Evolutionary conservation across 179 eudicot species (phyloP), one percentile per base, ranked within the genome.

Genomic region (Carnegiea gigantea): DNA sequence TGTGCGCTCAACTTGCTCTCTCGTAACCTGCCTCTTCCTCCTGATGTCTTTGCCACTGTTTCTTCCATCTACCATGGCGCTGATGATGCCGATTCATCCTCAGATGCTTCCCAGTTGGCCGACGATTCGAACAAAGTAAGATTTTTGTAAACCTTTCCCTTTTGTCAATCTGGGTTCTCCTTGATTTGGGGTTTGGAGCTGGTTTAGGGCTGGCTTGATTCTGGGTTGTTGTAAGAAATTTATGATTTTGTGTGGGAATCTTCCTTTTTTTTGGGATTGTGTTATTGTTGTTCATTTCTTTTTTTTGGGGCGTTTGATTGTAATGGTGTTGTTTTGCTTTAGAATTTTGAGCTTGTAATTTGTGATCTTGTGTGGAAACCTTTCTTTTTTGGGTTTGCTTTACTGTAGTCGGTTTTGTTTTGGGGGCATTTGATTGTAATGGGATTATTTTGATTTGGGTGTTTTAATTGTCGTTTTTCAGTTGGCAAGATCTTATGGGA

Each of bases 1-100:
- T 92, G 97, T 76, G 99, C 98, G 2, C 93, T 97, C 80, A 95
- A 93, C 83, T 87, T 95, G 79, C 88, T 97, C 86, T 97, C 99
- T n/a, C 92, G 98, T 26, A 90, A 97, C 72, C 90, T 97, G 76
- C 99, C 99, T 78, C 90, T 97, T 23, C 98, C 99, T 24, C 84
- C 88, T 1, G 86, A 92, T n/a, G 90, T 97, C 12, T 88, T 91
- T 81, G 90, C 91, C 46, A 87, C 97, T 48, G 95, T 95, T 30
- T 89, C 91, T 59, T 87, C 91, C 51, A 95, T 97, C 72, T 96
- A 87, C 80, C 82, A 23, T 17, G 84, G 70, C 73, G 78, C 6
- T 49, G 88, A 17, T 57, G 84, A 4, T 5, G 84, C 12, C 36
- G 70, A 62, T 75, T 70, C 78, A 8, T 43, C 81, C 8, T 81